Conservation (phyloP, 495 filamentous ascomycete genomes). For the Viridothelium virens region DNA sequence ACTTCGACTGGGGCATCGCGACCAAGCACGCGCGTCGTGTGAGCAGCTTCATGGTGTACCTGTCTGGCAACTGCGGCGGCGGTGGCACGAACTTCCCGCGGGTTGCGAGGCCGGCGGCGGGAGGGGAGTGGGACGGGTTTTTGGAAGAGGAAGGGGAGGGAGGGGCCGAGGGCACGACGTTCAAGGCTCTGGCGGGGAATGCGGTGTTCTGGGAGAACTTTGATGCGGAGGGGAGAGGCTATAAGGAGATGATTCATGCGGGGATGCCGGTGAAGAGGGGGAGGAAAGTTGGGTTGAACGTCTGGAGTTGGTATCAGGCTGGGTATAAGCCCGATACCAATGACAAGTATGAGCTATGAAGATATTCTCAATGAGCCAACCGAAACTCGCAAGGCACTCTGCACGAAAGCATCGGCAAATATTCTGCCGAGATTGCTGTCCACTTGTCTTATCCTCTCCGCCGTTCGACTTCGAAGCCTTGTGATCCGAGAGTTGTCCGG, state of each 20-base stretch:
- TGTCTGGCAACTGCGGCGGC: slow-evolving; percentile 45
- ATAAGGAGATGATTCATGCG: slow-evolving; percentile 61
- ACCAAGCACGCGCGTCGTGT: slow-evolving; percentile 23
- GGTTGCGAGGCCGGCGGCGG: slow-evolving; percentile 16
- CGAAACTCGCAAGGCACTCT: too few relatives aligned
- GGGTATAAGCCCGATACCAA: slow-evolving; percentile 5
- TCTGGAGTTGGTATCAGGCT: slow-evolving; percentile 51
- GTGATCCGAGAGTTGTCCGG: too few relatives aligned
- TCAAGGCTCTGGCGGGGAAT: slow-evolving; percentile 59
- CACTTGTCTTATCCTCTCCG: too few relatives aligned
- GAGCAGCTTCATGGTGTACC: slow-evolving; percentile 51
- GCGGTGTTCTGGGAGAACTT: slow-evolving; percentile 75
- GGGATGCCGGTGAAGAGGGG: slow-evolving; percentile 60
- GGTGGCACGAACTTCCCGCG: slow-evolving; percentile 38
- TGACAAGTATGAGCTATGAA: neutral
- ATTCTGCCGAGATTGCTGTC: too few relatives aligned
- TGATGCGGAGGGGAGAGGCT: slow-evolving; percentile 51
- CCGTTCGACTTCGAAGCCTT: too few relatives aligned
- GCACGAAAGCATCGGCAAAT: too few relatives aligned
- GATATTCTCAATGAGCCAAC: neutral
- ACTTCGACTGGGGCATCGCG: slow-evolving; percentile 48
- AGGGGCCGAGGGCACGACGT: slow-evolving; percentile 49
- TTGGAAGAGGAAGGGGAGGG: slow-evolving; percentile 48
- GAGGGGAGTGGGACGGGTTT: slow-evolving; percentile 48
- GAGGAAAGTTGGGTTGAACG: slow-evolving; percentile 73